phyloP scores from a whole-genome alignment of 2,329 filamentous ascomycete genomes.

The Monilinia vaccinii-corymbosi region DNA sequence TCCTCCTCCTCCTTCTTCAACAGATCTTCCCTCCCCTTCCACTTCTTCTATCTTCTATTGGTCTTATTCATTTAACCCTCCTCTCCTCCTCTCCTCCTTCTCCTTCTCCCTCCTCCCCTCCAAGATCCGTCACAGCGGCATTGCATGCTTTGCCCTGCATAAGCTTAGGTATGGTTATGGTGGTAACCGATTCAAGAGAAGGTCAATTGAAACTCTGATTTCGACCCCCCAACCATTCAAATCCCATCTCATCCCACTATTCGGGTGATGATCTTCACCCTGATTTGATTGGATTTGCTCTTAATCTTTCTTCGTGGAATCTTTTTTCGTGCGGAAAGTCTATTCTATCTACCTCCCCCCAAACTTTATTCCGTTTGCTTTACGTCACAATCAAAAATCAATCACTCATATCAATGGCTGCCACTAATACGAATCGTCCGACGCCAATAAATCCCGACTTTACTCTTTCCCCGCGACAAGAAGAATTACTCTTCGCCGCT shows the following conservation, averaged over 20 bases:
- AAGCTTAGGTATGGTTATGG: neutral
- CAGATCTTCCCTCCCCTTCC: no score
- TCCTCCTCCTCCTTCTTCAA: neutral
- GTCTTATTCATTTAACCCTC: neutral
- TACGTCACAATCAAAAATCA: conserved; percentile 1
- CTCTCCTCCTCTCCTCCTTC: neutral
- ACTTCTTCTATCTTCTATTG: no score
- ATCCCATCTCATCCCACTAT: neutral
- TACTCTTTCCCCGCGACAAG: conserved; percentile 66
- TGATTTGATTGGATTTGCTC: neutral
- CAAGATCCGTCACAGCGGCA: neutral
- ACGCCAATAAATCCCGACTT: conserved; percentile 43
- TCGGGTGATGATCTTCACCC: neutral
- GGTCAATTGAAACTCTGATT: neutral
- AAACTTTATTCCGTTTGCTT: neutral
- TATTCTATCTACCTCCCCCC: neutral
- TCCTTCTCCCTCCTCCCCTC: neutral
- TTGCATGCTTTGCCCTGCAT: neutral
- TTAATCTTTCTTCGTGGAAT: no score
- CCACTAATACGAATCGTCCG: neutral
- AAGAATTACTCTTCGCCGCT: conserved; percentile 65
- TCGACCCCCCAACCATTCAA: neutral
- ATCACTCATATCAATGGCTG: neutral
- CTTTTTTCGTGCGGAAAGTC: neutral
- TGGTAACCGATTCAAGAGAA: neutral